Base-by-base conservation (phyloP, 2,329 filamentous ascomycete species). In the Emergomyces pasteurianus region DNA sequence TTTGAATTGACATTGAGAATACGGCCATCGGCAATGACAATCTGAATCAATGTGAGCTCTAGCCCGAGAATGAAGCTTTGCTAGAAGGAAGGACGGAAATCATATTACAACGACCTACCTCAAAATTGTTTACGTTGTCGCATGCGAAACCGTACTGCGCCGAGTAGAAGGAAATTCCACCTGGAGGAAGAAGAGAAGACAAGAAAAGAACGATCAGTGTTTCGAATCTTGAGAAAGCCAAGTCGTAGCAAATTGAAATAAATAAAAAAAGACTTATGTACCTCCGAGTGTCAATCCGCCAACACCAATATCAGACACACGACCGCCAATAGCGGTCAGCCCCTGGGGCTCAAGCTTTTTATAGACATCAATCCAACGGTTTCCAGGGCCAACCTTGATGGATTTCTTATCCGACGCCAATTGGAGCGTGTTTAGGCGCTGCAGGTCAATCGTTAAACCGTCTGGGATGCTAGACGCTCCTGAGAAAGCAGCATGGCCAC, bases 401-500 rank as follows among this genome's bases (percentile, higher is more conserved):
- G 67, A 61, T 3, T 66, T 67, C 31, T 68, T 66, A 58, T 75
- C 69, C 0, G 62, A 58, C 18, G 63, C 70, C 7, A 75, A 57
- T 9, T 63, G 62, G 14, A 74, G 64, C 3, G 63, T 58, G 40
- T 72, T 69, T 61, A 76, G 63, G 12, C 67, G 64, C 8, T 64
- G 65, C 47, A 75, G 66, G 61, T 69, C 69, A 50, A 76, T 71
- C 12, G 68, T 72, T 49, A 76, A 67, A 7, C 73, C 74, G 46
- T 66, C 76, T 16, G 77, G 69, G 54, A 80, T 78, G 64, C 78
- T 84, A 1, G 81, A 77, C 46, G 78, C 79, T 63, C 79, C 78
- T 21, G 79, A 74, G 66, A 83, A 83, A 3, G 81, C 79, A 61
- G 80, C 81, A 69, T 85, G 82, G 0, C 83, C 83, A 34, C 82